phyloP scores from a whole-genome alignment of 2,329 filamentous ascomycete genomes.

The Ploettnerulaceae sp. region DNA sequence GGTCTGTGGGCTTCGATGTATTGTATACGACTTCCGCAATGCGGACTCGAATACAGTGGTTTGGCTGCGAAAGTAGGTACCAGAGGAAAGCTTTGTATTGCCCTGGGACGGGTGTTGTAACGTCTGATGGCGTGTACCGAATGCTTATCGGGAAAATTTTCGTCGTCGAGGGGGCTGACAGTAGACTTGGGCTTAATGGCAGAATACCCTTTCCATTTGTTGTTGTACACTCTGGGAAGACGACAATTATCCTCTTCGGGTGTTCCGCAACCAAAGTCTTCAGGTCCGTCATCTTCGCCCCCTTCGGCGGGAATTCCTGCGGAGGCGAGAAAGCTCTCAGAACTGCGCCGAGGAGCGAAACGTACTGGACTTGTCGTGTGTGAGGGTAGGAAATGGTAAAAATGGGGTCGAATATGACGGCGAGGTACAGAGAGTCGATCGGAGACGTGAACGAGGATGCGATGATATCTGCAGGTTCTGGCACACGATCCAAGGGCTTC shows the following conservation, averaged over 20 bases:
- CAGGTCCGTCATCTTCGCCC: slow-evolving; percentile 54
- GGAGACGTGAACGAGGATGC: slow-evolving; percentile 89
- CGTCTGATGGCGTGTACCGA: slow-evolving; percentile 81
- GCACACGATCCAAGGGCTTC: slow-evolving; percentile 68
- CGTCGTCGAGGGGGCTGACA: slow-evolving; percentile 59
- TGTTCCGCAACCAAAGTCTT: slow-evolving; percentile 59
- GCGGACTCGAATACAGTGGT: slow-evolving; percentile 84
- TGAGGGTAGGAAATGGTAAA: slow-evolving; percentile 82
- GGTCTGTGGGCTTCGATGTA: slow-evolving; percentile 35
- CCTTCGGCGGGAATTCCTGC: slow-evolving; percentile 41
- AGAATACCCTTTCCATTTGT: slow-evolving; percentile 90
- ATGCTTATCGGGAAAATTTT: slow-evolving; percentile 89
- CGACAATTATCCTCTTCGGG: slow-evolving; percentile 70
- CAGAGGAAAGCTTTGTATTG: slow-evolving; percentile 72
- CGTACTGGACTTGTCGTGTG: slow-evolving; percentile 66
- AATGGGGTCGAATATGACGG: slow-evolving; percentile 92
- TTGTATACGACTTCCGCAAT: slow-evolving; percentile 73
- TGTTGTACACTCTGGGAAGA: slow-evolving; percentile 92
- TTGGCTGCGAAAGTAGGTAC: slow-evolving; percentile 78
- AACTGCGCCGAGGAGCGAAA: slow-evolving; percentile 74
- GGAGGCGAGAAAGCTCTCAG: slow-evolving; percentile 64
- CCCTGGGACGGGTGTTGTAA: slow-evolving; percentile 84
- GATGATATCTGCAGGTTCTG: slow-evolving; percentile 74
- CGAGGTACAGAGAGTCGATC: slow-evolving; percentile 88
- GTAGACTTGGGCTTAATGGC: slow-evolving; percentile 72